Conservation (phyloP, 305 asterid genomes). For the Euphrasia arctica region DNA sequence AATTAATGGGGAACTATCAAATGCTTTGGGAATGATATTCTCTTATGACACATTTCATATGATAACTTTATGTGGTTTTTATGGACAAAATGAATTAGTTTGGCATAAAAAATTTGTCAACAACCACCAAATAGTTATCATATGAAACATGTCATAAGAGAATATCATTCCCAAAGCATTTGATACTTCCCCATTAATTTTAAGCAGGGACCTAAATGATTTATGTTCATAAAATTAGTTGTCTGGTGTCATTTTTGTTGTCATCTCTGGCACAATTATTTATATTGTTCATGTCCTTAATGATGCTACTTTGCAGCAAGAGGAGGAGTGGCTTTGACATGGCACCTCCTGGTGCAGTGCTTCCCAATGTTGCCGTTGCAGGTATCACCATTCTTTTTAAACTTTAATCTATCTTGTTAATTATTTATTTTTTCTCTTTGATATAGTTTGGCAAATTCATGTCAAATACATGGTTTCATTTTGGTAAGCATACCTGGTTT, state of each 20-base stretch:
- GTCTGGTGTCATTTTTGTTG: not conserved
- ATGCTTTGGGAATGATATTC: not conserved
- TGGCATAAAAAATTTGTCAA: too few species aligned
- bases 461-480: slow-evolving; percentile 63
- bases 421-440: slow-evolving; percentile 37
- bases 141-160: not conserved
- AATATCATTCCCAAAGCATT: not conserved
- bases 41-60: not conserved
- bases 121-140: too few species aligned
- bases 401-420: slow-evolving; percentile 31
- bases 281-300: not conserved
- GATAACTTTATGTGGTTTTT: not conserved
- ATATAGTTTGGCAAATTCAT: slow-evolving; percentile 62
- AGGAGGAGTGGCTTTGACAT: slow-evolving; percentile 89
- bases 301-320: slow-evolving; percentile 36
- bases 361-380: slow-evolving; percentile 51
- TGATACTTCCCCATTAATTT: slow-evolving; percentile 7
- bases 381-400: slow-evolving; percentile 41
- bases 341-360: slow-evolving; percentile 78
- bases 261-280: not conserved
- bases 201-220: not conserved
- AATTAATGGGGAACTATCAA: slow-evolving; percentile 5
- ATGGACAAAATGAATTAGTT: not conserved
- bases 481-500: slow-evolving; percentile 69
- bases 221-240: not conserved